A percentile compares a stretch with the other conserved stretches of the same genome.
Evolutionary conservation across 768 basidiomycete species (phyloP).

Genomic region (Inosperma sp.): DNA sequence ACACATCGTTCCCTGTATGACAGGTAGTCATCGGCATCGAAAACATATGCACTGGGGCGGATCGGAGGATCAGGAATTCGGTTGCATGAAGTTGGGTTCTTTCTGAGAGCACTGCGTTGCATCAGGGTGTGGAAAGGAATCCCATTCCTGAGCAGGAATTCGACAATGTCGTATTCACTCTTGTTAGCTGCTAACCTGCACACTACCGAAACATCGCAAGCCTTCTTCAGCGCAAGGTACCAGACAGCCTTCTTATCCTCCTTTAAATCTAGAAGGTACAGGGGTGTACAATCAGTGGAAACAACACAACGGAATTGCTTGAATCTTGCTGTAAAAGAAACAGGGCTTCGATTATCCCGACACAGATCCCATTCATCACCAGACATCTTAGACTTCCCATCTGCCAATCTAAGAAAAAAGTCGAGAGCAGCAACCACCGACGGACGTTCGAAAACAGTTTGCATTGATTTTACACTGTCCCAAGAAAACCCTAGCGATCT

Average conservation of each 20-base stretch:
- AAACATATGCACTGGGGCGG: constrained; percentile 1
- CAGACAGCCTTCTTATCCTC: background rate
- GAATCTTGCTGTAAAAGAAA: background rate
- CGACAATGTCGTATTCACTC: constrained; percentile 2
- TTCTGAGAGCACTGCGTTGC: background rate
- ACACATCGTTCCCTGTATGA: constrained; percentile 1
- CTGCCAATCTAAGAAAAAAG: background rate
- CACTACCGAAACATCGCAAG: background rate
- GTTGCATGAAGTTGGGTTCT: background rate
- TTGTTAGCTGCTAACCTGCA: background rate
- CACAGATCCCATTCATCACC: background rate
- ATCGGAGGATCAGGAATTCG: background rate
- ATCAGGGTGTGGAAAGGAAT: constrained; percentile 8
- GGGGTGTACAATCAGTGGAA: background rate
- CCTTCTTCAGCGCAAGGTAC: constrained; percentile 1
- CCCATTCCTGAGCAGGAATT: background rate
- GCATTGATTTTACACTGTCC: background rate
- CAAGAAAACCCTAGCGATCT: background rate
- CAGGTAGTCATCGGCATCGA: constrained; percentile 6
- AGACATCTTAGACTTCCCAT: background rate
- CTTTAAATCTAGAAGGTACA: constrained; percentile 6
- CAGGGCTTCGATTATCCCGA: background rate
- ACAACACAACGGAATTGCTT: background rate
- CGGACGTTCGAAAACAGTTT: background rate
- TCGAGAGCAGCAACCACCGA: background rate